These are phyloP conservation scores for Handroanthus guayacan DNA, from an alignment of 257 asterid species.

Conservation along the genomic window DNA sequence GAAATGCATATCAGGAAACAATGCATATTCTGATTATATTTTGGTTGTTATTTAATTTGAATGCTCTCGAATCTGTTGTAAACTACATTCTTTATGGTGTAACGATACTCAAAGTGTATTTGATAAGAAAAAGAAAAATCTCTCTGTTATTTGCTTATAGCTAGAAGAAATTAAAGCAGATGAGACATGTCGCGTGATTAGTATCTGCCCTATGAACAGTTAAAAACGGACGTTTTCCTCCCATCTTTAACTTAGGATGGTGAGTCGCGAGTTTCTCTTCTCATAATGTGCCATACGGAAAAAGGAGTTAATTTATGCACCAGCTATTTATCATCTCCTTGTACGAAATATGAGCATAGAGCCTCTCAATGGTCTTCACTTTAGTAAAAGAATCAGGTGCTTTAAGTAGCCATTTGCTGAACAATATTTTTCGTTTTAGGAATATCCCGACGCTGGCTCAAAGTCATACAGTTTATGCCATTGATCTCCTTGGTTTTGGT, in stretches of 20 bases:
- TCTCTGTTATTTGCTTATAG: neutral
- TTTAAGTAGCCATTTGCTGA: constrained; percentile 12
- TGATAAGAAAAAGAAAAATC: neutral
- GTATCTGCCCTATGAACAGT: neutral
- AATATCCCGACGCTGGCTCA: constrained; percentile 74
- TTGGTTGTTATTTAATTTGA: no score
- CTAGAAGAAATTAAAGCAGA: neutral
- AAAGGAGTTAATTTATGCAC: neutral
- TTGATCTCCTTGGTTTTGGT: constrained; percentile 97
- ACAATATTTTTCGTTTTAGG: constrained; percentile 46
- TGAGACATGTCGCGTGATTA: neutral
- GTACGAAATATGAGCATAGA: neutral
- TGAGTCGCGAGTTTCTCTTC: no score
- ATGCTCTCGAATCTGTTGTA: no score
- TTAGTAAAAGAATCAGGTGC: neutral
- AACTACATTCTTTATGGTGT: no score
- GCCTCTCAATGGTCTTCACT: neutral
- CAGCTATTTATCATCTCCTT: neutral
- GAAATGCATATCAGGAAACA: no score
- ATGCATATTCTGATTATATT: no score
- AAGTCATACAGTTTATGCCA: constrained; percentile 68
- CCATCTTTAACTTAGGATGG: no score
- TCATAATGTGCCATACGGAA: no score
- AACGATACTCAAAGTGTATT: no score
- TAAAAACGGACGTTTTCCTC: neutral